These are phyloP conservation scores for Lepidium campestre DNA, from an alignment of 441 rosid species.

Conservation along the genomic window DNA sequence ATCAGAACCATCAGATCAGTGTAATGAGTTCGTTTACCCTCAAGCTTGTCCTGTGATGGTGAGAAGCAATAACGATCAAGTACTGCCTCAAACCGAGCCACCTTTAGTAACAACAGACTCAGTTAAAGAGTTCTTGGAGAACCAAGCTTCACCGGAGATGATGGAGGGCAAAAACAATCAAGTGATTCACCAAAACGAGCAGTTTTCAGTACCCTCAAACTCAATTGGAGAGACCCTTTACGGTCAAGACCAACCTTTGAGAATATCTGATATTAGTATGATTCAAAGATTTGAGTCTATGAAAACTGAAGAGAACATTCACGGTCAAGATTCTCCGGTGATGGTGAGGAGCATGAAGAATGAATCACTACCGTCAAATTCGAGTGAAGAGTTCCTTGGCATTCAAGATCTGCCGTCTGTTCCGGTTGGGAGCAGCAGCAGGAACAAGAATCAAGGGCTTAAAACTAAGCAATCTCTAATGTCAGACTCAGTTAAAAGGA, in stretches of 20 bases:
- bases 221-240: constrained; percentile 26
- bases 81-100: background rate
- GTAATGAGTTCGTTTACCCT: too few species aligned
- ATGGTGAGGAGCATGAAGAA: background rate
- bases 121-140: too few species aligned
- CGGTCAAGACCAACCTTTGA: background rate
- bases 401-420: background rate
- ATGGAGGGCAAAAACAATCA: too few species aligned
- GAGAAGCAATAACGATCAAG: too few species aligned
- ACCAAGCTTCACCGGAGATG: too few species aligned
- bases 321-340: background rate
- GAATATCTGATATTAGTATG: too few species aligned
- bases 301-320: too few species aligned
- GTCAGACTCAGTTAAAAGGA: constrained; percentile 24
- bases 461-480: background rate
- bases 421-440: background rate
- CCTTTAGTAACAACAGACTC: too few species aligned
- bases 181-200: too few species aligned
- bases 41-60: constrained; percentile 7
- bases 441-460: background rate
- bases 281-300: too few species aligned
- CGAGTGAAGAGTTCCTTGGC: background rate
- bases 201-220: background rate
- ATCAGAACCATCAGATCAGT: constrained; percentile 31
- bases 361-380: background rate